phyloP scores from a whole-genome alignment of 73 alveolate species.

The Tetrahymena thermophila region DNA sequence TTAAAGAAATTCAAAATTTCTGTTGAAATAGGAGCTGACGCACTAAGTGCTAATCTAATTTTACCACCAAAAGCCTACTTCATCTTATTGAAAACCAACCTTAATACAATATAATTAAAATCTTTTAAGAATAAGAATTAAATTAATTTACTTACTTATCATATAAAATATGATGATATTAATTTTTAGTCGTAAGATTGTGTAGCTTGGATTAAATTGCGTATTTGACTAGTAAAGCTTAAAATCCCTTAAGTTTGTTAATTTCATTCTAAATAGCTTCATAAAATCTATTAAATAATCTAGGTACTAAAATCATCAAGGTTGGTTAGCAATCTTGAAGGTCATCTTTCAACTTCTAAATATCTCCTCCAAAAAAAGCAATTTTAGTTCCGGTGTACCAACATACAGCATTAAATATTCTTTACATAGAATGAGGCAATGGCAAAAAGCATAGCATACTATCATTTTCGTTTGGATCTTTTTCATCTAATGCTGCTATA shows the following conservation, averaged over 20 bases:
- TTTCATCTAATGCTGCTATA: slow-evolving; percentile 31
- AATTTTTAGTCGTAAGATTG: slow-evolving; percentile 40
- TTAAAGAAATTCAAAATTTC: slow-evolving; percentile 74
- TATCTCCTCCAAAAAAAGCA: slow-evolving; percentile 86
- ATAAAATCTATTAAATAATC: slow-evolving; percentile 83
- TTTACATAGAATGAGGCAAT: slow-evolving; percentile 81
- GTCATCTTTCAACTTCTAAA: slow-evolving; percentile 69
- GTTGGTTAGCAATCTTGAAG: slow-evolving; percentile 87
- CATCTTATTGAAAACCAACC: slow-evolving; percentile 43
- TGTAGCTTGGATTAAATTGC: slow-evolving; percentile 64
- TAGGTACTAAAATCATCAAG: slow-evolving; percentile 90
- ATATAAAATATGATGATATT: slow-evolving; percentile 51
- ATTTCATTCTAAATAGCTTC: slow-evolving; percentile 67
- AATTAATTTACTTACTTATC: slow-evolving; percentile 54
- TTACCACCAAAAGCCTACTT: slow-evolving; percentile 80
- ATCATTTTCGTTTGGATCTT: slow-evolving; percentile 50
- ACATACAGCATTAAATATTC: slow-evolving; percentile 42
- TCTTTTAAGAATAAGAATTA: neutral
- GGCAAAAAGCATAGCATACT: slow-evolving; percentile 75
- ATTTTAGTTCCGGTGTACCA: slow-evolving; percentile 53
- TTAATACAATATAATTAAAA: slow-evolving; percentile 42
- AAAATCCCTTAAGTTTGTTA: slow-evolving; percentile 54
- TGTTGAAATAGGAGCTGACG: slow-evolving; percentile 89
- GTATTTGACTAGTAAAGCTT: slow-evolving; percentile 51
- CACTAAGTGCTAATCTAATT: slow-evolving; percentile 73